Evolutionary conservation across 1,284 basidiomycete genomes (phyloP).

Genomic region (Pseudozyma flocculosa): DNA sequence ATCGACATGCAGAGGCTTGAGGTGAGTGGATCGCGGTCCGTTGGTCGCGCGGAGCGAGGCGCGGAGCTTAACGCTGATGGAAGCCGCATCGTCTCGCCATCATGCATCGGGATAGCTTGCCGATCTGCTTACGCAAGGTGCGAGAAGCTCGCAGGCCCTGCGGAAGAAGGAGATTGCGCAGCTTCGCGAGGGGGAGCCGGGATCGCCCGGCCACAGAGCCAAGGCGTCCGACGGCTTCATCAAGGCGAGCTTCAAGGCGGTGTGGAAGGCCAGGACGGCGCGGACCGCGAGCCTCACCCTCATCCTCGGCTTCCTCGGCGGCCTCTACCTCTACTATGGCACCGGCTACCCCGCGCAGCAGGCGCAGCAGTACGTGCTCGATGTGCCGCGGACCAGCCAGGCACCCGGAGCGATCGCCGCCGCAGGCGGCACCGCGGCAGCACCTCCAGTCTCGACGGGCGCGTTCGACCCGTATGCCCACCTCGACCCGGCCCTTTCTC

Average conservation of each 20-base stretch:
- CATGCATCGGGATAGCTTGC: constrained; percentile 11
- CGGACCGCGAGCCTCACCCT: constrained; percentile 77
- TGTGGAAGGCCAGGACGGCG: constrained; percentile 66
- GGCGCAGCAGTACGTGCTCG: constrained; percentile 18
- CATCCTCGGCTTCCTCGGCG: constrained; percentile 37
- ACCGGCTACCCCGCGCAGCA: constrained; percentile 37
- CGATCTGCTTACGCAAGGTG: constrained; percentile 44
- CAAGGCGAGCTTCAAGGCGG: constrained; percentile 14
- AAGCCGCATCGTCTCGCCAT: background rate
- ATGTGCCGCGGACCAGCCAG: too few species aligned
- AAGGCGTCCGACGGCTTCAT: constrained; percentile 7
- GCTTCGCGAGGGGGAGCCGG: background rate
- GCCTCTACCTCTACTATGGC: constrained; percentile 51
- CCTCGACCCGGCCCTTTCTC: constrained; percentile 13
- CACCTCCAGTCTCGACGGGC: too few species aligned
- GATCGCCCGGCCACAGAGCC: constrained; percentile 2
- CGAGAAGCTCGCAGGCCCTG: constrained; percentile 8
- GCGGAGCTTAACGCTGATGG: too few species aligned
- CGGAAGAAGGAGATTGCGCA: constrained; percentile 4
- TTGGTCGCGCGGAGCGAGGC: too few species aligned
- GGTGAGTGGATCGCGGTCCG: too few species aligned
- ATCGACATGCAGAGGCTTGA: constrained; percentile 88
- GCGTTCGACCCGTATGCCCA: constrained; percentile 44
- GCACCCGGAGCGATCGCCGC: too few species aligned
- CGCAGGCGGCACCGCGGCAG: too few species aligned